A percentile compares a stretch with the other conserved stretches of the same genome.
Evolutionary conservation across 371 early-diverging fungal species (phyloP).

Genomic region (Saksenaea oblongispora): DNA sequence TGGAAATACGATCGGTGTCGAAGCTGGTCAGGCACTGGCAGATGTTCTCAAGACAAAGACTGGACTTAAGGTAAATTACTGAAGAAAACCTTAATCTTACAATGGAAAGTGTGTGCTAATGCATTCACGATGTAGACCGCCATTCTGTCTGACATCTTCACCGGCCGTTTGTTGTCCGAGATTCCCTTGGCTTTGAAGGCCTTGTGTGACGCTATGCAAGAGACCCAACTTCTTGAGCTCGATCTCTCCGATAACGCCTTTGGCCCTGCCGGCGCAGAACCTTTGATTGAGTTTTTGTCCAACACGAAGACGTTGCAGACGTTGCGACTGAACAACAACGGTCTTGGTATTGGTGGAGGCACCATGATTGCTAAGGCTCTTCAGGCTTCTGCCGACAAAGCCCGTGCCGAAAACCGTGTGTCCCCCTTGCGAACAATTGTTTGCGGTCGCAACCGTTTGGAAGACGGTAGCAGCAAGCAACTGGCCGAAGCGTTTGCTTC

Average conservation of each 20-base stretch:
- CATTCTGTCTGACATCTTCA: slow-evolving; percentile 89
- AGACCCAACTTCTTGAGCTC: slow-evolving; percentile 74
- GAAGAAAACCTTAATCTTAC: not conserved
- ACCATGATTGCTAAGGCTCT: slow-evolving; percentile 86
- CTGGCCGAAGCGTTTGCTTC: slow-evolving; percentile 84
- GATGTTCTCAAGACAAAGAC: slow-evolving; percentile 68
- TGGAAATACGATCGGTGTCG: slow-evolving; percentile 95
- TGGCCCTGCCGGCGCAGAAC: slow-evolving; percentile 92
- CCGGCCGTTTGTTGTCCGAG: slow-evolving; percentile 88
- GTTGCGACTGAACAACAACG: slow-evolving; percentile 94
- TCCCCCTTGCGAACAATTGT: slow-evolving; percentile 80
- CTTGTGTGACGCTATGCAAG: slow-evolving; percentile 81
- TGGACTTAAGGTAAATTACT: slow-evolving; percentile 65
- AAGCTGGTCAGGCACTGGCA: slow-evolving; percentile 85
- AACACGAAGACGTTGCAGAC: slow-evolving; percentile 77
- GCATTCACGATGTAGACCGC: slow-evolving; percentile 36
- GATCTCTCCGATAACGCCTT: slow-evolving; percentile 98
- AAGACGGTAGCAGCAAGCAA: slow-evolving; percentile 76
- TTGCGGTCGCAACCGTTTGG: slow-evolving; percentile 93
- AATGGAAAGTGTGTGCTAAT: not conserved
- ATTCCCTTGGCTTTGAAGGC: slow-evolving; percentile 85
- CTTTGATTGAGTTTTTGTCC: slow-evolving; percentile 81
- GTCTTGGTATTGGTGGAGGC: slow-evolving; percentile 90
- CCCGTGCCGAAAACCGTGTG: slow-evolving; percentile 58
- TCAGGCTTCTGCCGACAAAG: slow-evolving; percentile 69